Evolutionary conservation across 2,329 filamentous ascomycete species (phyloP).

Genomic region (Volutella citrinella): DNA sequence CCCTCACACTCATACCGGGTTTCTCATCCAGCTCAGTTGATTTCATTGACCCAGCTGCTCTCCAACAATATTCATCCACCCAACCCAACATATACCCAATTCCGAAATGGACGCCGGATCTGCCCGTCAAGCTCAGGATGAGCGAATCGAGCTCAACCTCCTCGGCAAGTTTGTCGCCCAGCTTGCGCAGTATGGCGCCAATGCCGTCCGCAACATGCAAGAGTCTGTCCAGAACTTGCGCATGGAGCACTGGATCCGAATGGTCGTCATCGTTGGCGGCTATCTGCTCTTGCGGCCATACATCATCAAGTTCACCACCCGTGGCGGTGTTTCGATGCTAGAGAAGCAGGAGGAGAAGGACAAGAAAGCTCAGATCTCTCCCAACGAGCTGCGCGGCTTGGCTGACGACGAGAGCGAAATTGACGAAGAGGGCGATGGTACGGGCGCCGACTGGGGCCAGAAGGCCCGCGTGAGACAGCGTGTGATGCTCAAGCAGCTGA

Average conservation of each 20-base stretch:
- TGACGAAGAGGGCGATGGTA: constrained; percentile 43
- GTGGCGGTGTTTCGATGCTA: constrained; percentile 61
- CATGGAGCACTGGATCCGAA: constrained; percentile 59
- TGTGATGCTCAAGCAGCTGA: constrained; percentile 61
- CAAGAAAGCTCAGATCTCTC: constrained; percentile 55
- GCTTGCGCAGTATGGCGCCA: constrained; percentile 34
- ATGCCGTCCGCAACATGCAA: constrained; percentile 46
- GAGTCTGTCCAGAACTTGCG: constrained; percentile 50
- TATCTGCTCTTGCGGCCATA: constrained; percentile 75
- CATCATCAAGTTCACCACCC: constrained; percentile 64
- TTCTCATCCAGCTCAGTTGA: too few relatives aligned
- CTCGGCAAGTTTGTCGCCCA: constrained; percentile 32
- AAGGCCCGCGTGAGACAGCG: constrained; percentile 68
- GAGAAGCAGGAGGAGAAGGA: constrained; percentile 53
- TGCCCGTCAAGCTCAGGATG: constrained; percentile 22
- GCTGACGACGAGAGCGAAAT: constrained; percentile 51
- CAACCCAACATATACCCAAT: too few relatives aligned
- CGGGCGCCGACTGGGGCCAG: constrained; percentile 63
- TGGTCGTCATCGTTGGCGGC: constrained; percentile 68
- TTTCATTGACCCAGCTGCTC: too few relatives aligned
- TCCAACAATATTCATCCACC: too few relatives aligned
- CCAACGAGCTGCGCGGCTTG: constrained; percentile 62
- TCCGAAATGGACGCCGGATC: too few relatives aligned
- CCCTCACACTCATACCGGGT: too few relatives aligned
- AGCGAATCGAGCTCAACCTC: constrained; percentile 28